phyloP scores from a whole-genome alignment of 306 rosid species.

The Dalbergia oliveri region DNA sequence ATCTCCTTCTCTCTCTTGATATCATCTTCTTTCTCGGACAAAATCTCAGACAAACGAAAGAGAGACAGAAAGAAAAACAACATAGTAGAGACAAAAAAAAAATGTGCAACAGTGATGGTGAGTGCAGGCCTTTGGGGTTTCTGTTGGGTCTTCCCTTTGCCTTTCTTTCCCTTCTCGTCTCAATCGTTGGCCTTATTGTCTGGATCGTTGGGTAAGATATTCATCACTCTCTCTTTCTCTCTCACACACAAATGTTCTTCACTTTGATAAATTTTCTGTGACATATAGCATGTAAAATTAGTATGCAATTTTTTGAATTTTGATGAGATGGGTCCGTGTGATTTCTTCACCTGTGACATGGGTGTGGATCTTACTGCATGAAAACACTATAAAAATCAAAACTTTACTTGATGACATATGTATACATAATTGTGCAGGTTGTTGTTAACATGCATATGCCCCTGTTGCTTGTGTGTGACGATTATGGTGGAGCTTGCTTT shows the following conservation, averaged over 20 bases:
- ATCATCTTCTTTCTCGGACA: not conserved
- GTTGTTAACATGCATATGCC: conserved; percentile 81
- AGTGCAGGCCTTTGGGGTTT: conserved; percentile 93
- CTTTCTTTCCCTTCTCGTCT: conserved; percentile 69
- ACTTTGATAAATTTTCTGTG: conserved; percentile 20
- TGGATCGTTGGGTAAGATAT: conserved; percentile 81
- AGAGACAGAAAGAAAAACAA: not conserved
- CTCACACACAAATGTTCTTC: not conserved
- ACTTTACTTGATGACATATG: conserved; percentile 13
- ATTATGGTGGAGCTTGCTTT: conserved; percentile 86
- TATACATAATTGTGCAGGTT: conserved; percentile 53
- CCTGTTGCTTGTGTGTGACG: conserved; percentile 86
- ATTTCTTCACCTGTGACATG: not conserved
- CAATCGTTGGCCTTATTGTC: conserved; percentile 71
- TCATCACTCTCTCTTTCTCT: not conserved
- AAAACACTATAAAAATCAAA: conserved; percentile 14
- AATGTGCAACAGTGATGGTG: conserved; percentile 81
- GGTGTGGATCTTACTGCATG: conserved; percentile 22
- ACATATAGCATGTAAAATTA: not conserved
- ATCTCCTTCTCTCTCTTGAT: not conserved
- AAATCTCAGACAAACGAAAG: too few species aligned
- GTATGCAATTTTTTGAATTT: not conserved
- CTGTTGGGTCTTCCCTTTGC: conserved; percentile 93
- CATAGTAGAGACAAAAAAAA: not conserved
- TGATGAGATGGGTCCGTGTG: not conserved